Base-by-base conservation (phyloP, 1,284 basidiomycete genomes). In the Cerioporus squamosus region DNA sequence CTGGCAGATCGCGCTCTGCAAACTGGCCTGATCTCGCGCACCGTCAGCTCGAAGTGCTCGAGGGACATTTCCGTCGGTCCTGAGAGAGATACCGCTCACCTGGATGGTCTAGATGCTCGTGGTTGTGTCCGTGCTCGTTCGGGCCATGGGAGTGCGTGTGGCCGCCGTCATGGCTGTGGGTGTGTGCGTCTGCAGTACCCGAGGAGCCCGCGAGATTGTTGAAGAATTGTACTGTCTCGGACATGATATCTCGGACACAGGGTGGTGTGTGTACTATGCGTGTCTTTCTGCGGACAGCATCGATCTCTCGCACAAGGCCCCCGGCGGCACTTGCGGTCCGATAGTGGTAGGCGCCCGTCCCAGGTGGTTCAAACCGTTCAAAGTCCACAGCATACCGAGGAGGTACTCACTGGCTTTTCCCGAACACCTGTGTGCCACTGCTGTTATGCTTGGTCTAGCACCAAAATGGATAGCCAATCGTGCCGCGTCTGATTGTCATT, bases 1-100 rank as follows among this genome's bases (percentile, higher is more conserved):
- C 90, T 12, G 97, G 97, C 73, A 98, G 75, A 71, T 98, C 96
- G 26, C 97, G 84, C 72, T 98, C 95, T 20, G 91, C 79, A 71
- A 90, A 99, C 74, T 94, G 98, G 47, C 97, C 96, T 91, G 26
- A 50, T 59, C 29, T 39, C 18, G n/a, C 15, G n/a, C 17, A 42
- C 33, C 33, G 33, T 42, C 80, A 39, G 33, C 26, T 9, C 9
- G 14, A 39, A 14, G 8, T 20, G 14, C 53, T 5, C 36, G 18
- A 23, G 20, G 22, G 9, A 24, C n/a, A 7, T 23, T 4, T 18
- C n/a, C 5, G n/a, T 12, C 17, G 22, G 39, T 2, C 10, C n/a
- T 20, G 18, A 15, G 15, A 49, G n/a, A 20, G 20, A 17, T 24
- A 6, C 9, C 36, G 24, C 59, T 44, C 70, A 92, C 94, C 94